Evolutionary conservation across 2,329 filamentous ascomycete genomes (phyloP), one percentile per base, ranked within the genome.

Genomic region (Kalaharituber pfeilii): DNA sequence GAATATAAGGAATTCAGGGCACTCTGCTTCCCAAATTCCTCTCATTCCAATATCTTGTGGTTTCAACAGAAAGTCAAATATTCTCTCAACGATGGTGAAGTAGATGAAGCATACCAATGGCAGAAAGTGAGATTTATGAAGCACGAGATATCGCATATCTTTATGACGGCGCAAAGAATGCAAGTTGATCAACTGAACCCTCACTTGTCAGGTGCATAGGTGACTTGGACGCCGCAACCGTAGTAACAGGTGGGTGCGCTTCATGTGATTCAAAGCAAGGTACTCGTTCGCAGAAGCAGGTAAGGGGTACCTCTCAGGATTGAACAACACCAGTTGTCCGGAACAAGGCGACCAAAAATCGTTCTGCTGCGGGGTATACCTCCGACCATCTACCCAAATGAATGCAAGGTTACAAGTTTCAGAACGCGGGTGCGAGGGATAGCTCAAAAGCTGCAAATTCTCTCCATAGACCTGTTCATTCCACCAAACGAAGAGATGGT

Each of bases 91-190:
- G 47, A 50, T 57, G 53, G 57, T 55, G 57, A 52, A 44, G 20
- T 28, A 49, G 36, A 39, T 59, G 36, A 49, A 54, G 33, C 47
- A 57, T 59, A 53, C 51, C 53, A 59, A 56, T 57, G 51, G 29
- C 42, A 22, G n/a, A 52, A 52, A 52, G 52, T 49, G 53, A 51
- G 29, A 44, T 50, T 27, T 47, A 22, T 47, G 42, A 47, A 47
- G 42, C 11, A 47, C 25, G 42, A 47, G 25, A 3, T 39, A 39
- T 25, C 5, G 24, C 5, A 47, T 47, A 47, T 20, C 42, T 47
- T 22, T 22, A 47, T 47, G 18, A 45, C n/a, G 15, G 5, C 18
- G 24, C 24, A 22, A 47, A 1, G 42, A 22, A 22, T 47, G 6
- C n/a, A 47, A 2, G 42, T 20, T 22, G 42, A 47, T 5, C 42